Percentiles rank a stretch among this genome's conserved stretches.
Evolutionary conservation across 352 stramenopile genomes (phyloP).

Genomic region (Pythium sp.): DNA sequence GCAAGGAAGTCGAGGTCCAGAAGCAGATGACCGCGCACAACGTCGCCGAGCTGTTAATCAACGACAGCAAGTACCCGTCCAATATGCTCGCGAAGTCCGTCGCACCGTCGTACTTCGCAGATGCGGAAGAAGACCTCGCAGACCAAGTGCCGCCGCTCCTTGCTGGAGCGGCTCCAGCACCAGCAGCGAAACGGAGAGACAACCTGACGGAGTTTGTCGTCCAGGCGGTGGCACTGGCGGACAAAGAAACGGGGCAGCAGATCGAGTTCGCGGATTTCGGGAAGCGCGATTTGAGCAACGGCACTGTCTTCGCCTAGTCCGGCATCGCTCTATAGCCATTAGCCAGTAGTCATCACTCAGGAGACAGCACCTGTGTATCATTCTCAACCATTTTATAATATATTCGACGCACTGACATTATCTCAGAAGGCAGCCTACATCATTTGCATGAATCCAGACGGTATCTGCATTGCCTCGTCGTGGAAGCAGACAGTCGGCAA

Average conservation of each 20-base stretch:
- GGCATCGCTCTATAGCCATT: neutral
- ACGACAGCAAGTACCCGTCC: conserved; percentile 11
- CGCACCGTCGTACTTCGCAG: conserved; percentile 15
- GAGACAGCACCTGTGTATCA: neutral
- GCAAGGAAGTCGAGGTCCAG: conserved; percentile 4
- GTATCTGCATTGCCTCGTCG: too few relatives aligned
- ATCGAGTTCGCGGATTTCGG: neutral
- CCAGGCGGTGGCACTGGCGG: neutral
- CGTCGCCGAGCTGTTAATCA: conserved; percentile 8
- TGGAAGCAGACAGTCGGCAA: neutral
- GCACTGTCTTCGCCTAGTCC: neutral
- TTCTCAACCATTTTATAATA: neutral
- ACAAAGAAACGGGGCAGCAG: neutral
- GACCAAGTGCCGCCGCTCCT: neutral
- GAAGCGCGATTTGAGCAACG: neutral
- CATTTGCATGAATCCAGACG: too few relatives aligned
- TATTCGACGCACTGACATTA: neutral
- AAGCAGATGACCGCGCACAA: neutral
- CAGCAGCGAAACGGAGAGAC: neutral
- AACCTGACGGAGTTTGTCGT: neutral
- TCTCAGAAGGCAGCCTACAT: too few relatives aligned
- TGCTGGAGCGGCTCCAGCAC: neutral
- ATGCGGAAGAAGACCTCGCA: neutral
- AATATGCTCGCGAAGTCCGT: conserved; percentile 18
- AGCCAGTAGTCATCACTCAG: neutral